Percentiles rank a stretch among this genome's conserved stretches.
Conservation (phyloP, 2,329 filamentous ascomycete genomes). For the Teratosphaeria nubilosa region DNA sequence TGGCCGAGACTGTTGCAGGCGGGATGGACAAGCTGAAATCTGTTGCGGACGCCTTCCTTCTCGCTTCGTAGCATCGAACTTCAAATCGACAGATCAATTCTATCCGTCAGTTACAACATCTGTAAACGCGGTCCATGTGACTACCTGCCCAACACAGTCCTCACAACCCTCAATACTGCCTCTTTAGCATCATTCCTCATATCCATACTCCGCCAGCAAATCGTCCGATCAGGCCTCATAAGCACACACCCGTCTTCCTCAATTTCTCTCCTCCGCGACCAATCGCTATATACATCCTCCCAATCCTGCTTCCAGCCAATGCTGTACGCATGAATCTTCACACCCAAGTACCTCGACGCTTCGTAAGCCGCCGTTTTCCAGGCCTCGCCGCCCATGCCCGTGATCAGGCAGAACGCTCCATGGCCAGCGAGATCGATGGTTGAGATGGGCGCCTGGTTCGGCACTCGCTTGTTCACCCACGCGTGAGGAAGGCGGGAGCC, state of each 20-base stretch:
- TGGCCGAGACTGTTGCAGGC: conserved; percentile 6
- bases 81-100: neutral
- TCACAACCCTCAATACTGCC: conserved; percentile 12
- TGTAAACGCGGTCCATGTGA: neutral
- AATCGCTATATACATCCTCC: conserved; percentile 54
- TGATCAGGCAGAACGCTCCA: conserved; percentile 34
- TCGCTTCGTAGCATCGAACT: neutral
- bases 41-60: conserved; percentile 7
- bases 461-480: conserved; percentile 48
- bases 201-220: conserved; percentile 41
- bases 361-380: conserved; percentile 44
- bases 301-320: conserved; percentile 52
- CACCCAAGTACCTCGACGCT: conserved; percentile 30
- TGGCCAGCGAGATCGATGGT: conserved; percentile 53
- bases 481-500: conserved; percentile 52
- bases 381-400: conserved; percentile 44
- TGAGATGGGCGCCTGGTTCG: conserved; percentile 35
- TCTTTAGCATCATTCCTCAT: conserved; percentile 16
- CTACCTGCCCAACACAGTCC: neutral
- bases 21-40: conserved; percentile 8
- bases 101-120: neutral
- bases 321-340: conserved; percentile 40
- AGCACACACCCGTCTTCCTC: conserved; percentile 50
- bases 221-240: conserved; percentile 49
- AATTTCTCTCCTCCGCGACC: conserved; percentile 44